Percentiles rank a stretch among this genome's conserved stretches.
phyloP scores from a whole-genome alignment of 2,329 filamentous ascomycete species.

The Paraphaeosphaeria sporulosa region DNA sequence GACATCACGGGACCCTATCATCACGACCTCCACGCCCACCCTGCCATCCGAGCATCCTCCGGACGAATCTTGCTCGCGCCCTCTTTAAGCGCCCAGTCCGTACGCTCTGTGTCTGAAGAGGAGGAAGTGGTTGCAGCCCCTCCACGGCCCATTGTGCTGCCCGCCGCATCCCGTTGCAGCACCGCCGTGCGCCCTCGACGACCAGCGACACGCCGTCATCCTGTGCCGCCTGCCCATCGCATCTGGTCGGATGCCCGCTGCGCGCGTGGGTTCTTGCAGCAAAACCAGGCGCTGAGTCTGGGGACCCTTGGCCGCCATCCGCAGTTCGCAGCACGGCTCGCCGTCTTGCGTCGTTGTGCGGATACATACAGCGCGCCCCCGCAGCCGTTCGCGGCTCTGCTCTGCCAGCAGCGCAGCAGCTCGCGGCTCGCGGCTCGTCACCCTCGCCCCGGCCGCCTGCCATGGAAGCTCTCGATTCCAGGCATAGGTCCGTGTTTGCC shows the following conservation, averaged over 20 bases:
- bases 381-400: constrained; percentile 14
- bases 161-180: constrained; percentile 21
- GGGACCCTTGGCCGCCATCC: constrained; percentile 16
- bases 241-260: constrained; percentile 9
- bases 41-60: neutral
- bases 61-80: neutral
- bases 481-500: constrained; percentile 54
- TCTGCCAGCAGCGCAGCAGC: neutral
- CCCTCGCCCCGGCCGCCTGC: constrained; percentile 13
- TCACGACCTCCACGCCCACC: constrained; percentile 28
- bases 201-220: constrained; percentile 9
- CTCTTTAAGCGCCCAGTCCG: constrained; percentile 11
- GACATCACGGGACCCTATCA: constrained; percentile 42
- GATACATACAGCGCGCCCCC: constrained; percentile 36
- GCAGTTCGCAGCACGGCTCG: constrained; percentile 15
- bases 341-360: constrained; percentile 15
- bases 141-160: constrained; percentile 25
- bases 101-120: constrained; percentile 23
- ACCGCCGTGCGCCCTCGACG: constrained; percentile 32
- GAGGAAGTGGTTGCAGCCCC: constrained; percentile 25
- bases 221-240: neutral
- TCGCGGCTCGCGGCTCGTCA: constrained; percentile 4
- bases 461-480: constrained; percentile 55
- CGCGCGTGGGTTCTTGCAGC: constrained; percentile 20
- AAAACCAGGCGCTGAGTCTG: constrained; percentile 20